These are phyloP conservation scores for Phytopythium ostracodes DNA, from an alignment of 352 stramenopile genomes.

Conservation along the genomic window DNA sequence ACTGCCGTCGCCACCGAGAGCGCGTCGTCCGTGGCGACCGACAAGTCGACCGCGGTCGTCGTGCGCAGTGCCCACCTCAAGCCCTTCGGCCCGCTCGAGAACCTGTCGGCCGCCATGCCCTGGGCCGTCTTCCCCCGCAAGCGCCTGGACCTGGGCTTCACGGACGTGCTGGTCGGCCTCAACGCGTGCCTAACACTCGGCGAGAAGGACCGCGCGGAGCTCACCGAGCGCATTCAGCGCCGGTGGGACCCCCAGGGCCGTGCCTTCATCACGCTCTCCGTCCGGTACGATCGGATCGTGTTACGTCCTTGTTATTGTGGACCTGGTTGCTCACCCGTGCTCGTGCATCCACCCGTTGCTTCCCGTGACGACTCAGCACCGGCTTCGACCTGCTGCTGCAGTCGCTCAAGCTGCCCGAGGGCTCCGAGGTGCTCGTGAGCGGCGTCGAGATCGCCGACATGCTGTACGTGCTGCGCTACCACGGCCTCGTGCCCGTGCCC, in stretches of 20 bases:
- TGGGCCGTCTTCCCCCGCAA: conserved; percentile 83
- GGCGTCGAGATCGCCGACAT: conserved; percentile 85
- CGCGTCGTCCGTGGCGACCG: background rate
- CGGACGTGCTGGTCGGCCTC: conserved; percentile 53
- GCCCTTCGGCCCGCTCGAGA: conserved; percentile 44
- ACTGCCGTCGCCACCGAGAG: background rate
- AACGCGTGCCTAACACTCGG: conserved; percentile 47
- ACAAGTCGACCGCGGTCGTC: conserved; percentile 13
- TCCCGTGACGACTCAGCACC: conserved; percentile 31
- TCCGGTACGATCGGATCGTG: too few species aligned
- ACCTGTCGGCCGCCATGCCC: conserved; percentile 47
- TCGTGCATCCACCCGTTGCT: background rate
- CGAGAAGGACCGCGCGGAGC: conserved; percentile 52
- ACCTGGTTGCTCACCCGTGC: background rate
- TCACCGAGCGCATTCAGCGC: conserved; percentile 39
- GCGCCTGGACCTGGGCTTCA: conserved; percentile 75
- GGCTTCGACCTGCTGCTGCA: conserved; percentile 79
- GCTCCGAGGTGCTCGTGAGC: conserved; percentile 73
- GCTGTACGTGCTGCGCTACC: conserved; percentile 71
- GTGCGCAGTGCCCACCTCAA: conserved; percentile 23
- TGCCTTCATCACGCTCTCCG: conserved; percentile 62
- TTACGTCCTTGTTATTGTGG: too few species aligned
- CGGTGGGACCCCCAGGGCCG: conserved; percentile 61
- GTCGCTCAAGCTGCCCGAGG: conserved; percentile 56
- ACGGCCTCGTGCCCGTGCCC: conserved; percentile 67